These are phyloP conservation scores for Sarocladium oryzae DNA, from an alignment of 2,329 filamentous ascomycete species.

Conservation along the genomic window DNA sequence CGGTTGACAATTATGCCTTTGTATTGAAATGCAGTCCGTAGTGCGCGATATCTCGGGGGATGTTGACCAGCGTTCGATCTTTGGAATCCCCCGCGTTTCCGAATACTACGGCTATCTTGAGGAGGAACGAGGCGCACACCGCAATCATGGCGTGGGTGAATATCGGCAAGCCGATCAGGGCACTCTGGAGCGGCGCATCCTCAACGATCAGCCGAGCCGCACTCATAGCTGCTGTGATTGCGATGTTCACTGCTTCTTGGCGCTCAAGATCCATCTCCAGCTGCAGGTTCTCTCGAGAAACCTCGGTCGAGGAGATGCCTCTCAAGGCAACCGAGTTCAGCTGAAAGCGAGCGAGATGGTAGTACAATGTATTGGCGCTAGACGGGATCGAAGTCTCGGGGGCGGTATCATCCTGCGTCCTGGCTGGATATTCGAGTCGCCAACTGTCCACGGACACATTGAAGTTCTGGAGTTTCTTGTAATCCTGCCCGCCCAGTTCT, in stretches of 20 bases:
- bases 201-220: constrained; percentile 13
- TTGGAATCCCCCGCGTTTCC: constrained; percentile 8
- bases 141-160: constrained; percentile 16
- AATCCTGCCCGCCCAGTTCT: constrained; percentile 9
- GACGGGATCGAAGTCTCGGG: constrained; percentile 10
- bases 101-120: constrained; percentile 15
- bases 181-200: constrained; percentile 12
- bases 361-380: constrained; percentile 12
- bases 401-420: background rate
- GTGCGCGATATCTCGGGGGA: constrained; percentile 13
- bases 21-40: constrained; percentile 15
- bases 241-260: constrained; percentile 14
- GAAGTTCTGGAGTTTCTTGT: constrained; percentile 11
- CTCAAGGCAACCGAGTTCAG: constrained; percentile 14
- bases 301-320: constrained; percentile 11
- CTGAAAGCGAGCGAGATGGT: constrained; percentile 15
- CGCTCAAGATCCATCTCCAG: constrained; percentile 13
- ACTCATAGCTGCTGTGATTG: constrained; percentile 13
- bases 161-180: constrained; percentile 14
- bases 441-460: constrained; percentile 13
- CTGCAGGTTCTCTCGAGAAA: background rate
- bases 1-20: constrained; percentile 10
- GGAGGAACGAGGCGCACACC: constrained; percentile 14
- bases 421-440: constrained; percentile 12
- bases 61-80: background rate